These are phyloP conservation scores for Aspergillus carlsbadensis DNA, from an alignment of 495 filamentous ascomycete species.

Conservation along the genomic window DNA sequence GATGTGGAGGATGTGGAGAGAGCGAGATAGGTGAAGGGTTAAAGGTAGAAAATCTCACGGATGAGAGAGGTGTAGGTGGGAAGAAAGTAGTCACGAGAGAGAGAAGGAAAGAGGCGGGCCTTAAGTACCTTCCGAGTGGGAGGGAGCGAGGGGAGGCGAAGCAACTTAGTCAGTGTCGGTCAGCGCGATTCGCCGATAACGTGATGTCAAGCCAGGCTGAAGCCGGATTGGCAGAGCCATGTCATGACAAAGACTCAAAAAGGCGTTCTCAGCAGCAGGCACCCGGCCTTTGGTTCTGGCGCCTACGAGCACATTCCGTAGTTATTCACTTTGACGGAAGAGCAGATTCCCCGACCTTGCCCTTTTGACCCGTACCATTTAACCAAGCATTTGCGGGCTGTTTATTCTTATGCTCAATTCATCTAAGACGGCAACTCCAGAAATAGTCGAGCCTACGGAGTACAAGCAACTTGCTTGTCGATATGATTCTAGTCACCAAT, in stretches of 20 bases:
- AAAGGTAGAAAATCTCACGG: constrained; percentile 6
- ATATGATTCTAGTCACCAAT: constrained; percentile 3
- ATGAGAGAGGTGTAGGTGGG: constrained; percentile 29
- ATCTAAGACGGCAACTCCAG: no score
- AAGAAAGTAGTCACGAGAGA: constrained; percentile 19
- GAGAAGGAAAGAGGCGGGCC: constrained; percentile 16
- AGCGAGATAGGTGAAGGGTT: constrained; percentile 13
- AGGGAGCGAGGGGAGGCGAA: constrained; percentile 34
- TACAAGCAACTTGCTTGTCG: no score
- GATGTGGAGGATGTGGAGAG: constrained; percentile 13
- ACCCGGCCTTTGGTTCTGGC: constrained; percentile 17
- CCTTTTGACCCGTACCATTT: background rate
- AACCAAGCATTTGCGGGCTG: no score
- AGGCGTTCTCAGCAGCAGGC: background rate
- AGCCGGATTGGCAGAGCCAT: constrained; percentile 8
- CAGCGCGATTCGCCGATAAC: constrained; percentile 38
- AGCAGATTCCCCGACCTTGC: background rate
- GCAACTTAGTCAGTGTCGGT: constrained; percentile 40
- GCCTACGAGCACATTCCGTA: constrained; percentile 19
- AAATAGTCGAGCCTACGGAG: background rate
- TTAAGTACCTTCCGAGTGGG: constrained; percentile 22
- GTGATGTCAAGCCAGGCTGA: constrained; percentile 29
- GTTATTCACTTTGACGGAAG: no score
- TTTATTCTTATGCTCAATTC: no score
- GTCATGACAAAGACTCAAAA: constrained; percentile 9